These are phyloP conservation scores for Polytolypa hystricis DNA, from an alignment of 2,329 filamentous ascomycete species.

Conservation along the genomic window DNA sequence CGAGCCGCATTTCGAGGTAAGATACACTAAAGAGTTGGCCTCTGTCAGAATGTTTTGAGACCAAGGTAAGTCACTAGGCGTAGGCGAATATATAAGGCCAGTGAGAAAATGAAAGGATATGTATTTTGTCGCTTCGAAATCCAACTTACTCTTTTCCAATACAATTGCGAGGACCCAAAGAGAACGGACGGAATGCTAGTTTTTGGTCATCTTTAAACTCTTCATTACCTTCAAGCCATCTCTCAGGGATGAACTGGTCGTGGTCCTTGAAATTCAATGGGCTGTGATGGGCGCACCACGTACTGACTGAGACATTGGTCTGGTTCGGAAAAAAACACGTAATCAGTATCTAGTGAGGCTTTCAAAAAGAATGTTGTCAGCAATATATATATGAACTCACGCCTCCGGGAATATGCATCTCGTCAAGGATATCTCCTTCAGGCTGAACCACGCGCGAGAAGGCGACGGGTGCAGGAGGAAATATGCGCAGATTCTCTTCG, in stretches of 20 bases:
- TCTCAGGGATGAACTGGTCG: constrained; percentile 19
- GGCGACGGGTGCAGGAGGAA: constrained; percentile 29
- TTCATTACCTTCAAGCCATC: not conserved
- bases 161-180: constrained; percentile 25
- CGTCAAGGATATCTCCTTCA: not conserved
- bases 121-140: too few species aligned
- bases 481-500: constrained; percentile 38
- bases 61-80: too few species aligned
- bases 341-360: not conserved
- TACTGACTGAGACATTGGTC: not conserved
- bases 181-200: constrained; percentile 24
- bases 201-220: constrained; percentile 15
- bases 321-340: not conserved
- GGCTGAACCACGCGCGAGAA: constrained; percentile 12
- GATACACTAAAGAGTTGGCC: constrained; percentile 38
- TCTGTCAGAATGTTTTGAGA: too few species aligned
- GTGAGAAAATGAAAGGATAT: too few species aligned
- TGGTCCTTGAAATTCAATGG: constrained; percentile 17
- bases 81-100: too few species aligned
- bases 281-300: constrained; percentile 9
- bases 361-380: constrained; percentile 2
- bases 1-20: constrained; percentile 38
- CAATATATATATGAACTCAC: not conserved
- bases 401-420: not conserved
- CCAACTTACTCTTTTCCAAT: constrained; percentile 22